A percentile compares a stretch with the other conserved stretches of the same genome.
Evolutionary conservation across 2,329 filamentous ascomycete species (phyloP).

Genomic region (Pseudopithomyces maydicus): DNA sequence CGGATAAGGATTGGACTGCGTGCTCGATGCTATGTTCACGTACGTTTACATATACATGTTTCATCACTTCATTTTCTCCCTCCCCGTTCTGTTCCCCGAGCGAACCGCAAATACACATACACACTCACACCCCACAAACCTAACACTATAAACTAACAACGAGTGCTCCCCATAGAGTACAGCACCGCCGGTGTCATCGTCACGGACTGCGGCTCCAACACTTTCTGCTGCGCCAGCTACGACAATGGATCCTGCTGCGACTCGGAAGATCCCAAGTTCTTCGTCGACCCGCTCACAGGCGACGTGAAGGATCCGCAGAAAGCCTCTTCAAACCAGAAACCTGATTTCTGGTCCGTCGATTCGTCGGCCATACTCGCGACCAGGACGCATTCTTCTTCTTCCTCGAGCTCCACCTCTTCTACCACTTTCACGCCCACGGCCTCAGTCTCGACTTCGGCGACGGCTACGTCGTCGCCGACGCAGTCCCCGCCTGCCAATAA

Average conservation of each 20-base stretch:
- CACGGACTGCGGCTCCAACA: background rate
- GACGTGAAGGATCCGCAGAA: background rate
- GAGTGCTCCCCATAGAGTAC: background rate
- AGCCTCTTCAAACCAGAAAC: background rate
- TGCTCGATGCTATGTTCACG: slow-evolving; percentile 4
- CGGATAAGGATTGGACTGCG: background rate
- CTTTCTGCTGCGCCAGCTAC: background rate
- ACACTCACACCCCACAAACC: no score
- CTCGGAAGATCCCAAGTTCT: background rate
- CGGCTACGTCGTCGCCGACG: no score
- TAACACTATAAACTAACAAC: background rate
- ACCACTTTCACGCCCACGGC: no score
- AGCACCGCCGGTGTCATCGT: background rate
- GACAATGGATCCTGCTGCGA: background rate
- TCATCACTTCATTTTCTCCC: background rate
- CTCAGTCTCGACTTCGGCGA: no score
- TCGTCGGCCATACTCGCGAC: no score
- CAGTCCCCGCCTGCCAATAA: no score
- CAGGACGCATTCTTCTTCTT: no score
- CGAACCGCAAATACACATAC: no score
- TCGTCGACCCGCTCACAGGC: background rate
- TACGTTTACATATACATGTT: background rate
- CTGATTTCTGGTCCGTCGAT: no score
- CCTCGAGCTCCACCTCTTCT: no score
- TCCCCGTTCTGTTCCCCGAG: no score